phyloP scores from a whole-genome alignment of 345 rosid genomes.

The Ceriops tagal region DNA sequence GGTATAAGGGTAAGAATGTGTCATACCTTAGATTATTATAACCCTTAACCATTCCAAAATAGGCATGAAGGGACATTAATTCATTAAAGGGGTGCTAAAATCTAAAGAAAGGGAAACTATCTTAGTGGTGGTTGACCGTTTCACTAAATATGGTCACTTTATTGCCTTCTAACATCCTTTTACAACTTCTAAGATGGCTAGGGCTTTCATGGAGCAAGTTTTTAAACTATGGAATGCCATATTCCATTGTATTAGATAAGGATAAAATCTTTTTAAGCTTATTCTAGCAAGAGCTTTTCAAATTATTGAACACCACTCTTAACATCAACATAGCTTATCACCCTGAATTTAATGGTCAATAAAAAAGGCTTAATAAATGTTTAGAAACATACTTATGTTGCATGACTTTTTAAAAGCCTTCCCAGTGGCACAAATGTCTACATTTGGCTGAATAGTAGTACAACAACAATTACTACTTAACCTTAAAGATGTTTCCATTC shows the following conservation, averaged over 20 bases:
- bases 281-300: not conserved
- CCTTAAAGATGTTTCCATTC: not conserved
- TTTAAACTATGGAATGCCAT: fast-evolving
- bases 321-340: not conserved
- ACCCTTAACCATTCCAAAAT: not conserved
- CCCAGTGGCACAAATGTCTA: not conserved
- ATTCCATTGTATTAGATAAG: not conserved
- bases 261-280: not conserved
- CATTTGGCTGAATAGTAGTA: not conserved
- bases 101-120: not conserved
- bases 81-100: not conserved
- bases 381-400: not conserved
- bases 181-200: not conserved
- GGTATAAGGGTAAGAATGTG: not conserved
- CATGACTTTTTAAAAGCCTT: not conserved
- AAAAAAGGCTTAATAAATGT: not conserved
- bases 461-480: not conserved
- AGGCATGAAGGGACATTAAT: not conserved
- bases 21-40: not conserved
- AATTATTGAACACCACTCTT: not conserved
- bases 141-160: not conserved
- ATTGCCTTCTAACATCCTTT: not conserved
- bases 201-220: not conserved
- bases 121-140: not conserved
- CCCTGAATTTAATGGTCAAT: not conserved